Evolutionary conservation across 139 green algal species (phyloP).

Genomic region (Chlamydomonas incerta): DNA sequence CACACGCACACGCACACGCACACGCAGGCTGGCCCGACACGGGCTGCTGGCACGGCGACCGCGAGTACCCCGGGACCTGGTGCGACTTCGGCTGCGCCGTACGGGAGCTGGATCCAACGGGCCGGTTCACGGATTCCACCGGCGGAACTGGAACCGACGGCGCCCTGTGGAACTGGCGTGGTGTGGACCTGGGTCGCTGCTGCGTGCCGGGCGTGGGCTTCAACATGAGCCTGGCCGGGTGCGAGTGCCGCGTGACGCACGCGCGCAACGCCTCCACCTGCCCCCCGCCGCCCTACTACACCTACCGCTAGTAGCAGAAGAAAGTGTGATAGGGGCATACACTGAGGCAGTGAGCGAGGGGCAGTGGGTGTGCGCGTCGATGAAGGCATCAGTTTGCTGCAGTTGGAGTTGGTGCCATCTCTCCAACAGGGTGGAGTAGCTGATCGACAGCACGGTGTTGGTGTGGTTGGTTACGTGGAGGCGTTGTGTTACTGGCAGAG

Average conservation of each 20-base stretch:
- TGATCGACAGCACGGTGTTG: too few species aligned
- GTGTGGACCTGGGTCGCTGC: conserved; percentile 65
- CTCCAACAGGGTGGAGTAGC: too few species aligned
- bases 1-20: too few species aligned
- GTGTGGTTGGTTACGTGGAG: too few species aligned
- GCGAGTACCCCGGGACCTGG: conserved; percentile 65
- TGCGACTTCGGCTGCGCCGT: conserved; percentile 73
- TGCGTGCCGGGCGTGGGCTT: conserved; percentile 54
- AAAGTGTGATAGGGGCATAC: too few species aligned
- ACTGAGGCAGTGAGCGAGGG: too few species aligned
- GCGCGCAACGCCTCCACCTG: conserved; percentile 26
- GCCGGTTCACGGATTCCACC: background rate
- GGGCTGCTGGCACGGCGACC: conserved; percentile 68
- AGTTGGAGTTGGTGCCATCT: too few species aligned
- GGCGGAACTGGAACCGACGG: background rate
- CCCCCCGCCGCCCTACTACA: conserved; percentile 68
- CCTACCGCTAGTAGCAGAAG: too few species aligned
- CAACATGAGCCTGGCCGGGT: conserved; percentile 18
- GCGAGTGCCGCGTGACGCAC: conserved; percentile 60
- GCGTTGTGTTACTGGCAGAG: too few species aligned
- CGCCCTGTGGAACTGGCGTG: conserved; percentile 64
- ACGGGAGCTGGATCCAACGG: conserved; percentile 59
- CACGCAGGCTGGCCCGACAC: conserved; percentile 59
- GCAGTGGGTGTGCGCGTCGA: too few species aligned
- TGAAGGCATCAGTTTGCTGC: too few species aligned